phyloP scores from a whole-genome alignment of 2,329 filamentous ascomycete genomes.

The Fusarium phyllophilum region DNA sequence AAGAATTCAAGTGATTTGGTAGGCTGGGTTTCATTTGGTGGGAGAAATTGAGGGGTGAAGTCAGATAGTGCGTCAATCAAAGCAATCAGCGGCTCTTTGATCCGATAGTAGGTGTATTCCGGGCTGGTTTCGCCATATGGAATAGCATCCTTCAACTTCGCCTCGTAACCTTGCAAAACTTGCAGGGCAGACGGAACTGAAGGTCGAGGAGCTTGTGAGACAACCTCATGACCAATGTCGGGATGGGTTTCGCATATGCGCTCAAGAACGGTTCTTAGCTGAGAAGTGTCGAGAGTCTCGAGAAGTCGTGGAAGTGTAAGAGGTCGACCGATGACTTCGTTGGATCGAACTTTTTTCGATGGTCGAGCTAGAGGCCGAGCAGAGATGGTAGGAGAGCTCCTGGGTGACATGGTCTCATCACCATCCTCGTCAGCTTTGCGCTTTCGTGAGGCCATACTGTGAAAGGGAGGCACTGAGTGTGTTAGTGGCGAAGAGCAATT shows the following conservation, averaged over 20 bases:
- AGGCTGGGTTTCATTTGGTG: conserved; percentile 87
- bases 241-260: conserved; percentile 91
- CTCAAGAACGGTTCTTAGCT: conserved; percentile 87
- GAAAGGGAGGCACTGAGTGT: conserved; percentile 56
- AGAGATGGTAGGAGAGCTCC: conserved; percentile 80
- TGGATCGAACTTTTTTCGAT: conserved; percentile 69
- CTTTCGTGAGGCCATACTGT: conserved; percentile 72
- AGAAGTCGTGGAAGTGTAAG: conserved; percentile 77
- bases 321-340: conserved; percentile 72
- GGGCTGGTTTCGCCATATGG: conserved; percentile 87
- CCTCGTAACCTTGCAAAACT: conserved; percentile 84
- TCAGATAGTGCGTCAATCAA: conserved; percentile 91
- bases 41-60: conserved; percentile 95
- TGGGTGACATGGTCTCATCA: conserved; percentile 91
- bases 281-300: conserved; percentile 88
- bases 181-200: conserved; percentile 82
- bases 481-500: conserved; percentile 36
- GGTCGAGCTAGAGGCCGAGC: conserved; percentile 73
- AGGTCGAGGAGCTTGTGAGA: conserved; percentile 85
- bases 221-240: conserved; percentile 84
- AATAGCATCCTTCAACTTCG: conserved; percentile 79
- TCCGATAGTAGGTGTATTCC: conserved; percentile 94
- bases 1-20: conserved; percentile 86
- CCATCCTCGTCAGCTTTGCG: conserved; percentile 85
- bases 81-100: conserved; percentile 81